Evolutionary conservation across 108 stramenopile species (phyloP), one percentile per base, ranked within the genome.

Genomic region (Fragilaria crotonensis): DNA sequence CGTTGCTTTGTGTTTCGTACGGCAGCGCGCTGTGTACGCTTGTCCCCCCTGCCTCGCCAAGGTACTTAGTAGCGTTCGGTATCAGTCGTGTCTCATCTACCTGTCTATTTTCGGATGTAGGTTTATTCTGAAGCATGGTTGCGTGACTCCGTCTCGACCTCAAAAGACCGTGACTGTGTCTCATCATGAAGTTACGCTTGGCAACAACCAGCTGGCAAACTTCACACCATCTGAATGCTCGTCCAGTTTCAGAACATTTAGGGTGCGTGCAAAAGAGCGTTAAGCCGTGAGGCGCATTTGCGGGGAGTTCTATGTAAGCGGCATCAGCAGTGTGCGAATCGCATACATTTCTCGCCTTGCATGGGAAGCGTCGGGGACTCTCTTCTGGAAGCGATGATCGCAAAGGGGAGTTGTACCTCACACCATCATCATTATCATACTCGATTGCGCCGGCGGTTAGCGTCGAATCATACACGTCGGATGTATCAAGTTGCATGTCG

Each of bases 301-400:
- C 17, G 7, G 49, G 49, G 20, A 50, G n/a, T 25, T 50, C 49
- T 9, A 50, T 50, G 49, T 50, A 50, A 19, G 49, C 49, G 7
- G 49, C 5, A 9, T 25, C 22, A 19, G 49, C 17, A 21, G 7
- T 50, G 23, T 50, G 49, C 5, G 22, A 7, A 19, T 50, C 23
- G 22, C 49, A 19, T 7, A 50, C 23, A 25, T 25, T 25, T 21
- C 49, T 19, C 5, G 49, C 49, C 49, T 50, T 50, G 20, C 49
- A 50, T 7, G 49, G 49, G 23, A 19, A 23, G 7, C 49, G 9
- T 17, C 41, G 9, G 41, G 41, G n/a, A n/a, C n/a, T n/a, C n/a
- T n/a, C n/a, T n/a, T n/a, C n/a, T n/a, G n/a, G n/a, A n/a, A n/a
- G n/a, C n/a, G n/a, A n/a, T n/a, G n/a, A n/a, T n/a, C n/a, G n/a